phyloP scores from a whole-genome alignment of 345 rosid genomes.

The Reutealis trisperma region DNA sequence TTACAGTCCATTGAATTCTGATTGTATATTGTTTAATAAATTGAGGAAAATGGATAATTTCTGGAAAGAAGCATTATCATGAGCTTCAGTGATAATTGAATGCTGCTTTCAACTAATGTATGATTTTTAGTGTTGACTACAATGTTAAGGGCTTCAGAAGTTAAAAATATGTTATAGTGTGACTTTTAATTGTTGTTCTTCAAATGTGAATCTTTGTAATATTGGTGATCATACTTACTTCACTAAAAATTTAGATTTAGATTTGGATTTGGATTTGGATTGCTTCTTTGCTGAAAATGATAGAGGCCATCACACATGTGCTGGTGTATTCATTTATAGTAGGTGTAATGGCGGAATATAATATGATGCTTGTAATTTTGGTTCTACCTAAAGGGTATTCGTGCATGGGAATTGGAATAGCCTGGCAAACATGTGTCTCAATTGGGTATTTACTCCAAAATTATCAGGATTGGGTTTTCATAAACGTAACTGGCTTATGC shows the following conservation, averaged over 20 bases:
- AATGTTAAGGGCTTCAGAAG: neutral
- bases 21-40: neutral
- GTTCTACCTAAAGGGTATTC: neutral
- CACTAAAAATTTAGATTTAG: neutral
- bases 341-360: neutral
- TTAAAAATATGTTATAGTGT: neutral
- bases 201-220: neutral
- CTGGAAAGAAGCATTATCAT: neutral
- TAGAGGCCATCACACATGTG: neutral
- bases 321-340: neutral
- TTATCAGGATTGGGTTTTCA: neutral
- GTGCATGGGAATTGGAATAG: neutral
- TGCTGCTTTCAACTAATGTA: neutral
- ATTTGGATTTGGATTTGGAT: neutral
- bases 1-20: neutral
- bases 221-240: neutral
- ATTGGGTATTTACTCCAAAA: neutral
- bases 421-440: neutral
- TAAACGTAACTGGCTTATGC: neutral
- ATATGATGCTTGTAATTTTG: neutral
- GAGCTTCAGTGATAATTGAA: neutral
- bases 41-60: neutral
- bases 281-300: neutral
- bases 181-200: neutral
- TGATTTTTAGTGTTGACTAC: neutral